phyloP scores from a whole-genome alignment of 106 monocot species.

The Acanthochlamys bracteata region DNA sequence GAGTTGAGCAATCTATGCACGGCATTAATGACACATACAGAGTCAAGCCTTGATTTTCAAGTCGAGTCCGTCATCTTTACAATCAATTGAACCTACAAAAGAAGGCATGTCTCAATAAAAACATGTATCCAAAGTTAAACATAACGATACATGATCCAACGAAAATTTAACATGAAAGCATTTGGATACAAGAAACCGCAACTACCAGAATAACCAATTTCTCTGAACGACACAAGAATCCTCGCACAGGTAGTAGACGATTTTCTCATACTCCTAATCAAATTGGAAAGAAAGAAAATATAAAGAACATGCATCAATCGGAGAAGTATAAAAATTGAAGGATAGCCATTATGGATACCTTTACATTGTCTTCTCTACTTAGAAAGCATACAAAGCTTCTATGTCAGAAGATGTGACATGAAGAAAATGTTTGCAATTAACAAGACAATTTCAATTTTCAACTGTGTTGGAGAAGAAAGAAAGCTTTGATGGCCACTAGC shows the following conservation, averaged over 20 bases:
- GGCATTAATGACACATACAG: neutral
- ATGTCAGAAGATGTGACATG: constrained; percentile 44
- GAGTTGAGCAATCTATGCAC: neutral
- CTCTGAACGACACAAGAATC: constrained; percentile 23
- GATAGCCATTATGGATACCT: constrained; percentile 18
- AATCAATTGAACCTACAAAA: constrained; percentile 29
- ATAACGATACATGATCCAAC: neutral
- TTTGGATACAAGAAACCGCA: neutral
- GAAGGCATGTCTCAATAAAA: neutral
- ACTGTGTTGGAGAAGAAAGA: constrained; percentile 27
- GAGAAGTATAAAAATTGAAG: neutral
- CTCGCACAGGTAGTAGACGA: constrained; percentile 52
- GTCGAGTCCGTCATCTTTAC: constrained; percentile 25
- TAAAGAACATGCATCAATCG: neutral
- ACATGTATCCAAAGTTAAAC: neutral
- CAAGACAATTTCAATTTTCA: constrained; percentile 46
- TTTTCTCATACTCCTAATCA: constrained; percentile 48
- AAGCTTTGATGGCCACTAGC: constrained; percentile 18
- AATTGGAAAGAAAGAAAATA: neutral
- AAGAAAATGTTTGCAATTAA: constrained; percentile 55
- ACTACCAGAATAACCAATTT: constrained; percentile 49
- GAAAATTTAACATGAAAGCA: neutral
- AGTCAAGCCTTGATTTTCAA: neutral
- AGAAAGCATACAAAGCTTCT: constrained; percentile 51
- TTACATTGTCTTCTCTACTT: constrained; percentile 41